A percentile compares a stretch with the other conserved stretches of the same genome.
Conservation (phyloP, 805 yeast species). For the Starmera amethionina region DNA sequence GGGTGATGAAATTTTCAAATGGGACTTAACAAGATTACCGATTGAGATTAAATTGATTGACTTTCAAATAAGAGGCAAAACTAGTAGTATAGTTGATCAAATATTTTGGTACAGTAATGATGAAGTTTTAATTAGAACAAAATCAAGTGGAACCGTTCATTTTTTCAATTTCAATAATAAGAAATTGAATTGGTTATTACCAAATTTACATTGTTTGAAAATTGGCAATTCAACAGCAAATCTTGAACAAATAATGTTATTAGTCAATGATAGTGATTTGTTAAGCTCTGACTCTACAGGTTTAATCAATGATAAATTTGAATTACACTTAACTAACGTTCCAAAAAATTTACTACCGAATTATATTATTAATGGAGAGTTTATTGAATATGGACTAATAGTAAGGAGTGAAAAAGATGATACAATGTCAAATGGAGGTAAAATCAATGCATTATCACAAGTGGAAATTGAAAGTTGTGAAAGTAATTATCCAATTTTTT, state of each 20-base stretch:
- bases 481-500: not conserved
- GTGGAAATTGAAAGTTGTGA: constrained; percentile 48
- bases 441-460: constrained; percentile 29
- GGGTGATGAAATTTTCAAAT: constrained; percentile 54
- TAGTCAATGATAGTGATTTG: constrained; percentile 5
- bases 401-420: constrained; percentile 12
- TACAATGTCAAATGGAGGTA: constrained; percentile 1
- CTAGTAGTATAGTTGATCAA: constrained; percentile 41
- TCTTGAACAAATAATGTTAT: not conserved
- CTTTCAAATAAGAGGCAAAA: constrained; percentile 52
- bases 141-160: constrained; percentile 49
- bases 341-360: constrained; percentile 16
- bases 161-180: constrained; percentile 32
- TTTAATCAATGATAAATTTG: constrained; percentile 24
- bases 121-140: constrained; percentile 38
- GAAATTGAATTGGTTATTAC: constrained; percentile 34
- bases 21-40: constrained; percentile 51
- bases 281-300: constrained; percentile 18
- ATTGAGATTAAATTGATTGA: constrained; percentile 44
- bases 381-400: constrained; percentile 12
- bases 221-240: constrained; percentile 1
- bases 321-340: constrained; percentile 26
- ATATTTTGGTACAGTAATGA: constrained; percentile 44
- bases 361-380: constrained; percentile 9
- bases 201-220: constrained; percentile 20